Evolutionary conservation across 495 filamentous ascomycete species (phyloP).

Genomic region (Rusavskia elegans): DNA sequence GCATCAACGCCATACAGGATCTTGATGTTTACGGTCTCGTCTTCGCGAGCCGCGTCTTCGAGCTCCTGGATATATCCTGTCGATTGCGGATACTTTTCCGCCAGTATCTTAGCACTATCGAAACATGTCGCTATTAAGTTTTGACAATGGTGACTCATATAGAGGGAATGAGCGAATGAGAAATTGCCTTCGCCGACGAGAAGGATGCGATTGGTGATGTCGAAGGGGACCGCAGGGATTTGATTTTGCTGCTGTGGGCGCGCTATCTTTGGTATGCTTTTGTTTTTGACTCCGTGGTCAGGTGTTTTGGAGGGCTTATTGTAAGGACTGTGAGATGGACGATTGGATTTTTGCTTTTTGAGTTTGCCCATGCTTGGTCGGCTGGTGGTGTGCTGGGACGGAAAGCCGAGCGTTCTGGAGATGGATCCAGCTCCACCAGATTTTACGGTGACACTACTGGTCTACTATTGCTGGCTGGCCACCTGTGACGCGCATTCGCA

Average conservation of each 20-base stretch:
- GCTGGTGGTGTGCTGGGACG: neutral
- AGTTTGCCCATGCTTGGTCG: conserved; percentile 9
- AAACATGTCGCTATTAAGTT: conserved; percentile 48
- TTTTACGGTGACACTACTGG: too few relatives aligned
- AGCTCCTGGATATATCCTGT: conserved; percentile 41
- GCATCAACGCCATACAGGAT: conserved; percentile 64
- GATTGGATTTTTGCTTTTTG: conserved; percentile 7
- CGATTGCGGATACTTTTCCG: conserved; percentile 65
- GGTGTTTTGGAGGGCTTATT: neutral
- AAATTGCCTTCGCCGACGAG: conserved; percentile 89
- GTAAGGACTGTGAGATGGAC: conserved; percentile 1
- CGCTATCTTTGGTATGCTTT: neutral
- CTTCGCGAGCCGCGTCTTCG: conserved; percentile 6
- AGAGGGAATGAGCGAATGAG: conserved; percentile 66
- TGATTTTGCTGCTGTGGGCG: neutral
- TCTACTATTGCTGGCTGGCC: too few relatives aligned
- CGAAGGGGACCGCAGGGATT: conserved; percentile 54
- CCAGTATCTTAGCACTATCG: conserved; percentile 36
- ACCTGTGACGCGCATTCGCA: too few relatives aligned
- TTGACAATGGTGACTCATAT: conserved; percentile 51
- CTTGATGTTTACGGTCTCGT: conserved; percentile 16
- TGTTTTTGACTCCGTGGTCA: neutral
- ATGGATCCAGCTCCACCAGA: too few relatives aligned
- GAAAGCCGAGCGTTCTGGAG: too few relatives aligned
- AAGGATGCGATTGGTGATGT: conserved; percentile 52